Evolutionary conservation across 305 asterid species (phyloP), one percentile per base, ranked within the genome.

Genomic region (Ilex paraguariensis): DNA sequence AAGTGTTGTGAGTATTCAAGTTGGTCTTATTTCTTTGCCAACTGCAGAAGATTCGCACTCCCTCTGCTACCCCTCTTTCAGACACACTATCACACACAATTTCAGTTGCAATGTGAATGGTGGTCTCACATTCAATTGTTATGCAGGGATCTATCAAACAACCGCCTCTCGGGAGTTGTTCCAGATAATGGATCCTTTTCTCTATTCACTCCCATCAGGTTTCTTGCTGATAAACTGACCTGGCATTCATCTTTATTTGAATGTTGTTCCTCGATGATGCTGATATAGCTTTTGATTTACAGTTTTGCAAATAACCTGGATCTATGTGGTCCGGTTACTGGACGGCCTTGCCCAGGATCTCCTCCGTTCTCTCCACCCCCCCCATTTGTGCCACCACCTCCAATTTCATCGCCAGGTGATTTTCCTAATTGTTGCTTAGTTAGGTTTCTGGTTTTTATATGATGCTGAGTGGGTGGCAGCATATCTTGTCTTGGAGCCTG

Each of bases 331-430:
- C 95, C 97, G 12, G 98, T 92, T 63, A 92, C 98, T 49, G 97
- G 97, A 64, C 82, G 75, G 21, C 98, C 98, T 60, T 92, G 98
- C 84, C 98, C 98, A 3, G 98, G 98, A 70, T 88, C 98, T 64
- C 98, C 98, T 66, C 98, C 98, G 53, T 91, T 91, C 76, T 91
- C 98, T 70, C 98, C 98, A 61, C 98, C 98, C 3, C 98, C 96
- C 74, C 98, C 98, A 5, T 91, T 91, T 79, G 75, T 91, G 57
- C 95, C 91, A 46, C 97, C 92, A 6, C 87, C 97, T 59, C 92
- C 97, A 62, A 69, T 87, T 71, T 67, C 97, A 56, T 31, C 82
- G 59, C 94, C 98, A 79, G 98, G 98, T 79, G 61, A 56, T 42
- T 70, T 36, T 65, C 31, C 31, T 13, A 36, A 39, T 14, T 54